phyloP scores from a whole-genome alignment of 1,284 basidiomycete species.

The Austroboletus novae-zelandiae region DNA sequence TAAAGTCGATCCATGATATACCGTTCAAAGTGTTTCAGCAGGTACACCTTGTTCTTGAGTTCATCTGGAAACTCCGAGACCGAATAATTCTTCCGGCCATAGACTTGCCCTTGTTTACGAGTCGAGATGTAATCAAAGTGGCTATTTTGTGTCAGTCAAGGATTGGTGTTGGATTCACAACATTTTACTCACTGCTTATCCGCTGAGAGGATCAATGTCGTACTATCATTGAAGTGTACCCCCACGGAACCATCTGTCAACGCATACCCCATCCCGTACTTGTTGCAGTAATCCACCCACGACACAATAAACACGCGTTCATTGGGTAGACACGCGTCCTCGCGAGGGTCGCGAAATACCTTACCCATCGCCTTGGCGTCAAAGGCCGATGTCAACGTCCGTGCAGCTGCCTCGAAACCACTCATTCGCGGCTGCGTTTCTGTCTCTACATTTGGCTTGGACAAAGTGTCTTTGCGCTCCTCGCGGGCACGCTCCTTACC shows the following conservation, averaged over 20 bases:
- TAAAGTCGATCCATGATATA: constrained; percentile 90
- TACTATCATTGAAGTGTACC: constrained; percentile 95
- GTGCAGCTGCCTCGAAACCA: constrained; percentile 65
- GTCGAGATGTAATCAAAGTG: constrained; percentile 84
- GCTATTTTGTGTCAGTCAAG: constrained; percentile 39
- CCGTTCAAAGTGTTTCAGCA: constrained; percentile 88
- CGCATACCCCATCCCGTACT: constrained; percentile 98
- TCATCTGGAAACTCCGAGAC: constrained; percentile 69
- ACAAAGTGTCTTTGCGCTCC: constrained; percentile 22
- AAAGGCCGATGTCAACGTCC: constrained; percentile 69
- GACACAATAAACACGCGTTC: constrained; percentile 91
- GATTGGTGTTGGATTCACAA: neutral
- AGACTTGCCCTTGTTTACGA: constrained; percentile 59
- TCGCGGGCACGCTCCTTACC: constrained; percentile 34
- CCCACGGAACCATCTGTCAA: constrained; percentile 93
- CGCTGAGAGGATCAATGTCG: constrained; percentile 80
- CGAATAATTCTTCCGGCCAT: constrained; percentile 65
- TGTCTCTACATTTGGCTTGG: constrained; percentile 20
- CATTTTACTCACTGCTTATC: constrained; percentile 66
- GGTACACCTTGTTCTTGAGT: constrained; percentile 83
- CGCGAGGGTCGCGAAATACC: constrained; percentile 64
- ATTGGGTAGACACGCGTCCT: constrained; percentile 51
- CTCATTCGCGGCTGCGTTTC: constrained; percentile 40
- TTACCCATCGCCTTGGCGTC: constrained; percentile 57
- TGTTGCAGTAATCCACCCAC: constrained; percentile 98